Percentiles rank a stretch among this genome's conserved stretches.
These are phyloP conservation scores for Epichloe scottii DNA, from an alignment of 2,329 filamentous ascomycete genomes.

Conservation along the genomic window DNA sequence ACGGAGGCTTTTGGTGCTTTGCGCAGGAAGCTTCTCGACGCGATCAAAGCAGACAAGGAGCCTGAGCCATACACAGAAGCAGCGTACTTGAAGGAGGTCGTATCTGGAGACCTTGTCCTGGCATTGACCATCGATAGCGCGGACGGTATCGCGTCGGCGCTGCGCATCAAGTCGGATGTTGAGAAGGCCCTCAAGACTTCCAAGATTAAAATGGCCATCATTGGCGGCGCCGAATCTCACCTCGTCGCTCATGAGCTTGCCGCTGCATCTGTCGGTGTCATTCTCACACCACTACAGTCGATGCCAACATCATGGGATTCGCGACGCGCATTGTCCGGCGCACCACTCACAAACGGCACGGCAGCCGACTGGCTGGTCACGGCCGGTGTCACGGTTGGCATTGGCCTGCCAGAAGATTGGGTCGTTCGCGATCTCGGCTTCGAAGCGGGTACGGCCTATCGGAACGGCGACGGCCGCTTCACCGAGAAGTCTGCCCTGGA, in stretches of 20 bases:
- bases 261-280: conserved; percentile 41
- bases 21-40: conserved; percentile 40
- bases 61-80: conserved; percentile 33
- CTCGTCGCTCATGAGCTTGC: conserved; percentile 47
- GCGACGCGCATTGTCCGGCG: conserved; percentile 48
- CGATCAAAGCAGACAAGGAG: conserved; percentile 22
- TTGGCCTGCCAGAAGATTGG: conserved; percentile 52
- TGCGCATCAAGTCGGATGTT: conserved; percentile 45
- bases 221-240: conserved; percentile 52
- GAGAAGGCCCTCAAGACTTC: conserved; percentile 26
- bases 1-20: conserved; percentile 41
- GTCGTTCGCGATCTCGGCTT: conserved; percentile 46
- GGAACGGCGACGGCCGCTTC: conserved; percentile 42
- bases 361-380: conserved; percentile 43
- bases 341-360: conserved; percentile 54
- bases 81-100: conserved; percentile 39
- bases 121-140: conserved; percentile 49
- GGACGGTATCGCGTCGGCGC: conserved; percentile 45
- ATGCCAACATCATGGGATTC: conserved; percentile 47
- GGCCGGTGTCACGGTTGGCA: conserved; percentile 44
- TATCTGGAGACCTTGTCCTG: conserved; percentile 40
- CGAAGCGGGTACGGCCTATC: conserved; percentile 45
- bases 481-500: conserved; percentile 41
- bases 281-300: conserved; percentile 46
- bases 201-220: conserved; percentile 40